These are phyloP conservation scores for Dissoconium aciculare DNA, from an alignment of 2,329 filamentous ascomycete species.

Conservation along the genomic window DNA sequence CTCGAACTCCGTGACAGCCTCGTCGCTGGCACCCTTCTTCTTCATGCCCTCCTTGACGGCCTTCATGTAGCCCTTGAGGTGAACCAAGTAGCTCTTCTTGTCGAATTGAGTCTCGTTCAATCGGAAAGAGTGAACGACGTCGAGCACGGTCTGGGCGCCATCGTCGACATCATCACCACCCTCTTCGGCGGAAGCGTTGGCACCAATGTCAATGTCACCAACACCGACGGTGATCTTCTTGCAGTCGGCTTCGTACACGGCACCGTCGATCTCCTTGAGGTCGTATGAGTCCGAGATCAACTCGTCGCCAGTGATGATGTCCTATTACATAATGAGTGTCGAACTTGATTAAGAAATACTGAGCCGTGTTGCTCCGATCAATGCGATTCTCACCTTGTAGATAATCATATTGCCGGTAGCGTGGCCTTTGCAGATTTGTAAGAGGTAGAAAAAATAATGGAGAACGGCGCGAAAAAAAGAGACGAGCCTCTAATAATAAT, in stretches of 20 bases:
- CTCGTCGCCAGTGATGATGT: slow-evolving; percentile 81
- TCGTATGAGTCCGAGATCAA: slow-evolving; percentile 91
- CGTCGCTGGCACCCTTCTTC: slow-evolving; percentile 45
- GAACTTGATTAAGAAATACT: slow-evolving; percentile 3
- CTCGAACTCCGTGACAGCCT: slow-evolving; percentile 66
- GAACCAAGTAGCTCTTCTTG: slow-evolving; percentile 71
- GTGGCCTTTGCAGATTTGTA: slow-evolving; percentile 4
- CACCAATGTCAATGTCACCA: slow-evolving; percentile 62
- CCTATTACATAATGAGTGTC: too few relatives aligned
- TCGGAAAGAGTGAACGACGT: slow-evolving; percentile 86
- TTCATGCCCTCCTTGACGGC: slow-evolving; percentile 57
- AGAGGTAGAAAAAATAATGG: too few relatives aligned
- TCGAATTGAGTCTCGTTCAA: slow-evolving; percentile 63
- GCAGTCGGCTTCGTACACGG: slow-evolving; percentile 85
- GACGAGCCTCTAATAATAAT: too few relatives aligned
- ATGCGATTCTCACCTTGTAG: slow-evolving; percentile 40
- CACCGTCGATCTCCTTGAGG: slow-evolving; percentile 61
- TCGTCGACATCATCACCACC: slow-evolving; percentile 55
- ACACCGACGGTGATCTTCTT: slow-evolving; percentile 69
- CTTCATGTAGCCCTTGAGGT: slow-evolving; percentile 97
- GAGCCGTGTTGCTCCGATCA: background rate
- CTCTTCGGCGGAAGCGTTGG: slow-evolving; percentile 93
- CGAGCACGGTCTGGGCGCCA: slow-evolving; percentile 59
- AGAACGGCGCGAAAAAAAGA: too few relatives aligned
- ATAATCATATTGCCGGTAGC: slow-evolving; percentile 38